Base-by-base conservation (phyloP, 495 filamentous ascomycete genomes). In the Podospora sp. region DNA sequence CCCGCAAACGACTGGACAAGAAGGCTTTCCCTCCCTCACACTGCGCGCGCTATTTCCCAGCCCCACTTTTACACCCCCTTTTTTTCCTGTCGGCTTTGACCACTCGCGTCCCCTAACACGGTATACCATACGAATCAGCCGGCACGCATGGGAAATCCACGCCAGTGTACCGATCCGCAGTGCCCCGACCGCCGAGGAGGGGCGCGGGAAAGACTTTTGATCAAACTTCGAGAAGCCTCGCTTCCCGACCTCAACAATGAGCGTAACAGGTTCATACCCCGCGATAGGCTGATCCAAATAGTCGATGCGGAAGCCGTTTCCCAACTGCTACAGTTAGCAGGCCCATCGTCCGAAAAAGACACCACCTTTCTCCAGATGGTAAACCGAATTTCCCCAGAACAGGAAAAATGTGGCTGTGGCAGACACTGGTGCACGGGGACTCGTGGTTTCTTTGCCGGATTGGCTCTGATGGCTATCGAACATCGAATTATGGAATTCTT, bases 401-500 rank as follows among this genome's bases (percentile, higher is more conserved):
- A 56, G 22, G 52, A 21, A 22, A 9, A 56, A 22, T 56, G 52
- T 21, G 21, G 21, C 11, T 56, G 52, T 22, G 9, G 52, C 7
- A 56, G 21, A 56, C 21, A 22, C 11, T 22, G 11, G 21, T 60
- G 57, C 27, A 60, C 57, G 22, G 57, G 57, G 26, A 9, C 57
- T 60, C 9, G 57, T 9, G 7, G 25, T 8, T 22, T 60, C 27
- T 60, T 60, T 36, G 27, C 27, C 7, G 27, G 21, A 9, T 21
- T 60, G 21, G 27, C 27, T 22, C 14, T 60, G 26, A 27, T 29
- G 22, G 57, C 24, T 22, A 29, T 12, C 8, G 57, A 60, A 60
- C 8, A 16, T 16, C 57, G 27, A 26, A 60, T 60, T 33, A 29
- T 16, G 57, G 21, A 60, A 60, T 29, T 60, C 21, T 60, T 29